Percentiles rank a stretch among this genome's conserved stretches.
These are phyloP conservation scores for Umbilicaria muhlenbergii DNA, from an alignment of 495 filamentous ascomycete genomes.

Conservation along the genomic window DNA sequence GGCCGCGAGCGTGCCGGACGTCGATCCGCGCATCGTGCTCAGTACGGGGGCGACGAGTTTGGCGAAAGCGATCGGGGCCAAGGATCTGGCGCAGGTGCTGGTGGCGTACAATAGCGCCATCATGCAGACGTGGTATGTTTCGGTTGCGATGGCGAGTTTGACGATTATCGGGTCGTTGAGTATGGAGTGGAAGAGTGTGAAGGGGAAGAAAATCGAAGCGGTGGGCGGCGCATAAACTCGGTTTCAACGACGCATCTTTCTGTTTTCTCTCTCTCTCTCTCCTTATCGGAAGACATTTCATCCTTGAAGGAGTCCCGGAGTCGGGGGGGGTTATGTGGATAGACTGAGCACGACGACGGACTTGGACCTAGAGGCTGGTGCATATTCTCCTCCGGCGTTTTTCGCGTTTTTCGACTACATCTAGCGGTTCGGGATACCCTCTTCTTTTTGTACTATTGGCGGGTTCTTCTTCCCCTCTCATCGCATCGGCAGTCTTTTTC, in stretches of 20 bases:
- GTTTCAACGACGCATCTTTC: background rate
- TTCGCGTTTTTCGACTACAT: too few relatives aligned
- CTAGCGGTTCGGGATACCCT: too few relatives aligned
- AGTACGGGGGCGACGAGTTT: constrained; percentile 53
- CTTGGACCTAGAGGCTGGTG: too few relatives aligned
- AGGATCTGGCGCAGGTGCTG: constrained; percentile 37
- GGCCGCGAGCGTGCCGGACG: constrained; percentile 27
- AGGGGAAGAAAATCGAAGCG: constrained; percentile 65
- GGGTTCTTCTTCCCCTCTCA: too few relatives aligned
- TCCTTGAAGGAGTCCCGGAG: too few relatives aligned
- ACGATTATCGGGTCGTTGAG: constrained; percentile 43
- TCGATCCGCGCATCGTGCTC: constrained; percentile 34
- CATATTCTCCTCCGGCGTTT: too few relatives aligned
- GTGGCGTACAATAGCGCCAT: constrained; percentile 58
- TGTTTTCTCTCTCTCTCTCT: background rate
- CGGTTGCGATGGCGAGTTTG: constrained; percentile 43
- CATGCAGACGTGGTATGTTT: constrained; percentile 51
- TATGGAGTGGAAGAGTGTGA: constrained; percentile 70
- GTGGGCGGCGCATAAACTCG: constrained; percentile 31
- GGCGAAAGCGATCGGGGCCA: constrained; percentile 27
- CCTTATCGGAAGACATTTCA: background rate
- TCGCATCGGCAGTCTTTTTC: too few relatives aligned
- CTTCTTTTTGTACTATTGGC: too few relatives aligned
- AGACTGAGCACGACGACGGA: too few relatives aligned
- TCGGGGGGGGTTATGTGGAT: too few relatives aligned